These are phyloP conservation scores for Phytophthora quininea DNA, from an alignment of 352 stramenopile genomes.

Conservation along the genomic window DNA sequence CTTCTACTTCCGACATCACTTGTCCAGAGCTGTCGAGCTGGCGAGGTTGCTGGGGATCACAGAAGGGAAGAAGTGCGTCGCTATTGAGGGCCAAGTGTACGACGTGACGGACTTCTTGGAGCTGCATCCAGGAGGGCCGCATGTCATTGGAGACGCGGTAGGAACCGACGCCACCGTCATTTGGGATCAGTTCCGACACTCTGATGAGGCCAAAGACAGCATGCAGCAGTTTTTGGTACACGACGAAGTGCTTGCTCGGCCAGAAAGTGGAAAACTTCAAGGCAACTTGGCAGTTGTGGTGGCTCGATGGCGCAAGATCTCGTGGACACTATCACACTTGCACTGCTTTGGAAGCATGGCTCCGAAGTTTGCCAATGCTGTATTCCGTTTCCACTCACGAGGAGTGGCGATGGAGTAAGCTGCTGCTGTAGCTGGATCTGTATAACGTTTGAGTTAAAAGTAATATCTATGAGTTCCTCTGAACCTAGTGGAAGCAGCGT, in stretches of 20 bases:
- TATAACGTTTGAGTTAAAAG: slow-evolving; percentile 15
- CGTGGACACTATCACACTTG: slow-evolving; percentile 58
- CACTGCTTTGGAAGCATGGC: slow-evolving; percentile 59
- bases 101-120: slow-evolving; percentile 75
- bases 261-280: slow-evolving; percentile 22
- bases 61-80: slow-evolving; percentile 59
- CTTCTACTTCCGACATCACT: slow-evolving; percentile 76
- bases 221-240: slow-evolving; percentile 69
- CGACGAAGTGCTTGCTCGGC: slow-evolving; percentile 46
- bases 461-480: slow-evolving; percentile 18
- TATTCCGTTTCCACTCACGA: slow-evolving; percentile 47
- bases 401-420: not conserved
- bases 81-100: slow-evolving; percentile 68
- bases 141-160: slow-evolving; percentile 75
- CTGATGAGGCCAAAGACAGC: slow-evolving; percentile 56
- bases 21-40: slow-evolving; percentile 70
- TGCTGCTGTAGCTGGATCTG: not conserved
- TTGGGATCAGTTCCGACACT: slow-evolving; percentile 80
- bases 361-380: slow-evolving; percentile 39
- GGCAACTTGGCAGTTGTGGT: slow-evolving; percentile 47
- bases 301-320: slow-evolving; percentile 56
- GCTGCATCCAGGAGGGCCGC: slow-evolving; percentile 65
- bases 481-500: slow-evolving; percentile 49
- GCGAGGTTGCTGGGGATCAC: slow-evolving; percentile 49
- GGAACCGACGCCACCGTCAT: slow-evolving; percentile 70